These are phyloP conservation scores for Heliocybe sulcata DNA, from an alignment of 1,284 basidiomycete genomes.

Conservation along the genomic window DNA sequence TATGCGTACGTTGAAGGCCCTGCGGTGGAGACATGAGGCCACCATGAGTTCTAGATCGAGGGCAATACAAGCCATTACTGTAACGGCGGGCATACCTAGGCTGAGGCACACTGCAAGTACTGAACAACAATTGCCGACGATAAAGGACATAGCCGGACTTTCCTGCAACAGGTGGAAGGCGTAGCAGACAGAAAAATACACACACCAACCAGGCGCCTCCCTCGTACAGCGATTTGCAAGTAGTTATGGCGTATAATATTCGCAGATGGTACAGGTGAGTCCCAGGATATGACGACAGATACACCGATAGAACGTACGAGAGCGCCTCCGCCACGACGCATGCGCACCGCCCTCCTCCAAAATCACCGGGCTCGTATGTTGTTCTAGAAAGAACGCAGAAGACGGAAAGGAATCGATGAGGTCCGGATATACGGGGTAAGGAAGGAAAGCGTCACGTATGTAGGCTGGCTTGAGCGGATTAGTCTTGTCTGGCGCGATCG, in stretches of 20 bases:
- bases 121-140: no score
- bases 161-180: no score
- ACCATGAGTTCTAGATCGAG: no score
- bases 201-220: no score
- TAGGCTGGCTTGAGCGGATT: background rate
- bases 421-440: slow-evolving; percentile 11
- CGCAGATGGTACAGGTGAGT: background rate
- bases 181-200: no score
- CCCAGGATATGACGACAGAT: background rate
- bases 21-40: no score
- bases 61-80: no score
- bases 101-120: no score
- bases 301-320: slow-evolving; percentile 2
- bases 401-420: slow-evolving; percentile 17
- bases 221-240: background rate
- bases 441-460: slow-evolving; percentile 19
- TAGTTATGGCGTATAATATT: background rate
- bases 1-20: no score
- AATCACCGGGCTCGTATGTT: background rate
- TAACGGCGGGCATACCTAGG: no score
- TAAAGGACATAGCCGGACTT: no score
- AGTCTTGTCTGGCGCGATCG: no score
- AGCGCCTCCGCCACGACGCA: background rate
- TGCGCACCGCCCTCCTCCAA: background rate
- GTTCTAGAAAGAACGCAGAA: slow-evolving; percentile 5